Evolutionary conservation across 306 rosid genomes (phyloP).

Genomic region (Lotus japonicus): DNA sequence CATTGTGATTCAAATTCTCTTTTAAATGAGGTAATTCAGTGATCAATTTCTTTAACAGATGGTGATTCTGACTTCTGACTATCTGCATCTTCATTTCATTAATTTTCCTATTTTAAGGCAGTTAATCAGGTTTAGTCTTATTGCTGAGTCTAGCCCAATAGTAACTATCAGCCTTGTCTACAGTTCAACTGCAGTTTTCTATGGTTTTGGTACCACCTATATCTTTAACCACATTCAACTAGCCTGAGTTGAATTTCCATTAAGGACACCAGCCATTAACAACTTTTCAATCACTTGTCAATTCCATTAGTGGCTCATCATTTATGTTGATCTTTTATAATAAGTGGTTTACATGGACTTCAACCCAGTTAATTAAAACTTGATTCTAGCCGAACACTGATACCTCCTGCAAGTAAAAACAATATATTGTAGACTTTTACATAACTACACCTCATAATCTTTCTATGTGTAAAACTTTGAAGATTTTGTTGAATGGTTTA

Average conservation of each 20-base stretch:
- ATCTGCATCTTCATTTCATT: background rate
- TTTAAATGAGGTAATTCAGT: slow-evolving; percentile 75
- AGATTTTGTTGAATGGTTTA: slow-evolving; percentile 2
- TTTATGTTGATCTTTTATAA: background rate
- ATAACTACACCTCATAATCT: background rate
- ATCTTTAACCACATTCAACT: background rate
- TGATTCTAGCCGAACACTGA: background rate
- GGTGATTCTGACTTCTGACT: slow-evolving; percentile 1
- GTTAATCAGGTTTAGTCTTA: background rate
- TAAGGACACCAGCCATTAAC: background rate
- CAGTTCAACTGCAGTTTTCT: background rate
- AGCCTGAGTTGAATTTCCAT: slow-evolving; percentile 7
- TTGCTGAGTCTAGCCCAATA: slow-evolving; percentile 10
- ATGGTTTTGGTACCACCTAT: background rate
- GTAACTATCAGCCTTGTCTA: background rate
- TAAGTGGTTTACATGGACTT: background rate
- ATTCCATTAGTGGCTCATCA: background rate
- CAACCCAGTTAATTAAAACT: background rate
- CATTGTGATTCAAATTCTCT: slow-evolving; percentile 86
- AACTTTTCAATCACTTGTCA: background rate
- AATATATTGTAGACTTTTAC: background rate
- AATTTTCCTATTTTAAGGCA: background rate
- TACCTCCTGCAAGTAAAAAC: background rate
- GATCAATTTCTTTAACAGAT: background rate
- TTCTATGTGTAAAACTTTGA: background rate